Percentiles rank a stretch among this genome's conserved stretches.
phyloP scores from a whole-genome alignment of 2,329 filamentous ascomycete species.

The Trichoderma sp. region DNA sequence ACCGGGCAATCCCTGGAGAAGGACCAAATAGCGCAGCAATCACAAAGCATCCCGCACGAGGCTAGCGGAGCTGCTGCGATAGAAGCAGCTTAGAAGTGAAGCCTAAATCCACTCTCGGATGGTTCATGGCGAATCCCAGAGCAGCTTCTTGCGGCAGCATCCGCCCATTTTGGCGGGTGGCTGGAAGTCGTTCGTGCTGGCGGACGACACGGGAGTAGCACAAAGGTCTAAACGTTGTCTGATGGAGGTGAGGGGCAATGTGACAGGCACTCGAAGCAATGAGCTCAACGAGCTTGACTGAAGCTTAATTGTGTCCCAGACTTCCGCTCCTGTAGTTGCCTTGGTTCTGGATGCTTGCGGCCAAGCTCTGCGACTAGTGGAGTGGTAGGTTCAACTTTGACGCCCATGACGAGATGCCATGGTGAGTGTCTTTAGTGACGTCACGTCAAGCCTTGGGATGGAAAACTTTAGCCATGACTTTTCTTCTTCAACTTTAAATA shows the following conservation, averaged over 20 bases:
- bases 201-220: not conserved
- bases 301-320: not conserved
- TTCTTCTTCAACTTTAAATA: not conserved
- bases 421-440: constrained; percentile 1
- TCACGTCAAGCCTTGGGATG: constrained; percentile 5
- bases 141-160: constrained; percentile 19
- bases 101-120: not conserved
- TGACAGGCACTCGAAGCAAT: not conserved
- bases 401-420: constrained; percentile 17
- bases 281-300: not conserved
- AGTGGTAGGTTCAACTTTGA: constrained; percentile 10
- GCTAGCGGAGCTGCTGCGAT: constrained; percentile 5
- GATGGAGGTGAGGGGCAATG: constrained; percentile 22
- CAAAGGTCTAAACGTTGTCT: not conserved
- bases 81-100: constrained; percentile 15
- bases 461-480: not conserved
- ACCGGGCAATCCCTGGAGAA: not conserved
- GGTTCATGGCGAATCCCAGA: not conserved
- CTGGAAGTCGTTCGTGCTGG: constrained; percentile 16
- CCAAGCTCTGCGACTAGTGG: constrained; percentile 20
- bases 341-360: constrained; percentile 19
- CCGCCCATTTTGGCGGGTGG: constrained; percentile 21
- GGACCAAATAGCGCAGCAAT: not conserved
- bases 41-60: constrained; percentile 5
- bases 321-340: not conserved